These are phyloP conservation scores for Telfairia occidentalis DNA, from an alignment of 331 rosid genomes.

Conservation along the genomic window DNA sequence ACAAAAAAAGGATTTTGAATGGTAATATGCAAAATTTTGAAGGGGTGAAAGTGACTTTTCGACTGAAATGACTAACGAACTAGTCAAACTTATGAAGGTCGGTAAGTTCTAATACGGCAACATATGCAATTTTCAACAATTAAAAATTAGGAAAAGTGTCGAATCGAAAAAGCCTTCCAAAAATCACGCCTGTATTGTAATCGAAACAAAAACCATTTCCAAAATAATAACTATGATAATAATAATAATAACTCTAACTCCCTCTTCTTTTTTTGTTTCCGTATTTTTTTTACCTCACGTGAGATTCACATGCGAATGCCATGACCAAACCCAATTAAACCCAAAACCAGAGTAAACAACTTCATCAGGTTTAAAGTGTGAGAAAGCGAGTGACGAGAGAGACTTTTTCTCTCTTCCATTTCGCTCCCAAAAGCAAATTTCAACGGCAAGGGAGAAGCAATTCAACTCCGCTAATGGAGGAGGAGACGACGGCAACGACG, in stretches of 20 bases:
- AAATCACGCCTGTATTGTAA: background rate
- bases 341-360: background rate
- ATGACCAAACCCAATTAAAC: background rate
- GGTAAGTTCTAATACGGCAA: background rate
- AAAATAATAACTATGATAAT: background rate
- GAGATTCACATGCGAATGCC: conserved; percentile 11
- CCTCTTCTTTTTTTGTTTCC: no score
- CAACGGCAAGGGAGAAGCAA: background rate
- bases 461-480: conserved; percentile 8
- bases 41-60: background rate
- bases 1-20: background rate
- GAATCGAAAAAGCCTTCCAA: background rate
- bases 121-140: background rate
- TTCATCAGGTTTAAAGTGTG: conserved; percentile 7
- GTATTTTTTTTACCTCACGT: background rate
- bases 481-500: background rate
- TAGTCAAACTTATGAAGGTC: background rate
- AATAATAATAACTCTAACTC: no score
- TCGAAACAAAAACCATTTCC: background rate
- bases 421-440: conserved; percentile 6
- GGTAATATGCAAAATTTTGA: background rate
- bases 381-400: background rate
- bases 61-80: background rate
- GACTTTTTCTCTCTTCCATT: conserved; percentile 8
- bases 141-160: background rate